Evolutionary conservation across 2,329 filamentous ascomycete genomes (phyloP).

Genomic region (Zymoseptoria ardabiliae): DNA sequence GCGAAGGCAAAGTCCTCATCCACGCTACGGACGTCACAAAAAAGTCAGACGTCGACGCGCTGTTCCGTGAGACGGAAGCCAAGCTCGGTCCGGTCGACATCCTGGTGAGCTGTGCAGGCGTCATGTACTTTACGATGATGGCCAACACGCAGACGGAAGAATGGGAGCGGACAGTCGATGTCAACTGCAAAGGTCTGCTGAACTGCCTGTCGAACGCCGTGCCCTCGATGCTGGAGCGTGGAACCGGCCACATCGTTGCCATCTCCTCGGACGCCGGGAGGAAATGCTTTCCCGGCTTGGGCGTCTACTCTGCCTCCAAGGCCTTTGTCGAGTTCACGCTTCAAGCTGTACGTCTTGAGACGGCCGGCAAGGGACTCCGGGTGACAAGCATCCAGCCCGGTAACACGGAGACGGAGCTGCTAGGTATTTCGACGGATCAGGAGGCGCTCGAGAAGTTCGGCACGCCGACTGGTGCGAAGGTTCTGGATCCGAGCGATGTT

Average conservation of each 20-base stretch:
- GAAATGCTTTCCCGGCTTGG: constrained; percentile 73
- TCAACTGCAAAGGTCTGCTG: constrained; percentile 78
- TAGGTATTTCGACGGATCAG: constrained; percentile 66
- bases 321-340: constrained; percentile 80
- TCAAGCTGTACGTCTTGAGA: constrained; percentile 68
- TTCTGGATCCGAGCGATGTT: constrained; percentile 66
- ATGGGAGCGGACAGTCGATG: constrained; percentile 75
- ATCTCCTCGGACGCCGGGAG: constrained; percentile 77
- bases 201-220: constrained; percentile 64
- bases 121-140: constrained; percentile 91
- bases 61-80: constrained; percentile 52
- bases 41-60: constrained; percentile 56
- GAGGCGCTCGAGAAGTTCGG: constrained; percentile 76
- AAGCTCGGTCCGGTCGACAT: constrained; percentile 69
- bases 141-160: constrained; percentile 64
- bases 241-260: constrained; percentile 65
- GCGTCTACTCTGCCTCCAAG: constrained; percentile 76
- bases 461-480: constrained; percentile 65
- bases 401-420: constrained; percentile 65
- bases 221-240: constrained; percentile 63
- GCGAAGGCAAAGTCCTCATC: constrained; percentile 58
- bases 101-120: constrained; percentile 70
- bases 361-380: constrained; percentile 62
- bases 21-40: constrained; percentile 67
- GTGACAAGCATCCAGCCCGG: constrained; percentile 72